Conservation (phyloP, 805 yeast species). For the Spathaspora passalidarum region DNA sequence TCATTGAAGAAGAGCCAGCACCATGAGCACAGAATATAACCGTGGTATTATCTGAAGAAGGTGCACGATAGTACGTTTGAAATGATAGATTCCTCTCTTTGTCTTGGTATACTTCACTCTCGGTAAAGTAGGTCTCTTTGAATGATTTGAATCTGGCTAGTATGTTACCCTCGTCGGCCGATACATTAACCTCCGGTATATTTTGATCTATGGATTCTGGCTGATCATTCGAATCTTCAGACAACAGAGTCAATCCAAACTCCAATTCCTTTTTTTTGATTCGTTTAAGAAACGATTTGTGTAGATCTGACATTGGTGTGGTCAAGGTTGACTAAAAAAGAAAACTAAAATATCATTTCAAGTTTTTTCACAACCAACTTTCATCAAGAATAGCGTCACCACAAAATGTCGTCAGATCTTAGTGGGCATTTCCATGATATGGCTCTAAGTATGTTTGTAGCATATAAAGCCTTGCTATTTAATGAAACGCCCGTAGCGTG, state of each 20-base stretch:
- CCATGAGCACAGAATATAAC: conserved; percentile 86
- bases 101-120: conserved; percentile 16
- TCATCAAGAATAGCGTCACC: background rate
- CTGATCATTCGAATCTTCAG: conserved; percentile 13
- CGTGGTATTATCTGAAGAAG: conserved; percentile 43
- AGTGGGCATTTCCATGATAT: conserved; percentile 22
- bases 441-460: conserved; percentile 38
- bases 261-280: conserved; percentile 22
- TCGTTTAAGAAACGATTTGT: conserved; percentile 21
- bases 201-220: background rate
- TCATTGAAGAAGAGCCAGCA: conserved; percentile 84
- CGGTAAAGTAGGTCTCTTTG: conserved; percentile 15
- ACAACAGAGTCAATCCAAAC: conserved; percentile 16
- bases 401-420: conserved; percentile 10
- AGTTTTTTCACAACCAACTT: no score
- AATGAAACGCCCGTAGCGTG: conserved; percentile 46
- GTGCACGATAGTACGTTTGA: conserved; percentile 56
- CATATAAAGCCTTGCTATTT: conserved; percentile 32
- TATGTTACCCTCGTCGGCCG: conserved; percentile 4
- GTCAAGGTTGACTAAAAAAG: background rate
- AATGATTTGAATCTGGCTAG: conserved; percentile 3
- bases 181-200: background rate
- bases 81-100: conserved; percentile 11
- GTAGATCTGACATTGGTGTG: conserved; percentile 26
- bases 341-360: no score